Percentiles rank a stretch among this genome's conserved stretches.
phyloP scores from a whole-genome alignment of 2,329 filamentous ascomycete genomes.

The Trichoderma arundinaceum region DNA sequence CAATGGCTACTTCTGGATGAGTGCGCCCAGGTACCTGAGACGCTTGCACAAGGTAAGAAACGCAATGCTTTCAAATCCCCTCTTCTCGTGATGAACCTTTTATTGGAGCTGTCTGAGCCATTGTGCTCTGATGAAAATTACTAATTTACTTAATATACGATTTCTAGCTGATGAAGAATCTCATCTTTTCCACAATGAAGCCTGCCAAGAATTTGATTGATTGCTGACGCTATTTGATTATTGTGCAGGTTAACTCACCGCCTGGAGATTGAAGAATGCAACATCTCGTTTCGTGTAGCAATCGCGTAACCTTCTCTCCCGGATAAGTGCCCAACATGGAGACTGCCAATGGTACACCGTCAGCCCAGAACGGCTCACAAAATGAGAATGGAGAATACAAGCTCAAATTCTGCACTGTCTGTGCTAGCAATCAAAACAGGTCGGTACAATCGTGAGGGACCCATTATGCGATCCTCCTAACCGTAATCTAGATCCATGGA shows the following conservation, averaged over 20 bases:
- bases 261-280: constrained; percentile 37
- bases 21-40: neutral
- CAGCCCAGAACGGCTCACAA: constrained; percentile 52
- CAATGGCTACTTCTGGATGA: constrained; percentile 23
- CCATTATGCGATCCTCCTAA: constrained; percentile 18
- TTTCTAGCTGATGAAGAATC: constrained; percentile 44
- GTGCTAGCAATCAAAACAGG: constrained; percentile 97
- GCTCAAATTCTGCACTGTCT: constrained; percentile 97
- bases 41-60: constrained; percentile 35
- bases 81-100: constrained; percentile 53
- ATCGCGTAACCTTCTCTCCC: constrained; percentile 24
- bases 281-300: constrained; percentile 25
- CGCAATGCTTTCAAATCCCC: neutral
- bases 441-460: constrained; percentile 50
- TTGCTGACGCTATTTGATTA: constrained; percentile 29
- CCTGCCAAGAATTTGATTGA: neutral
- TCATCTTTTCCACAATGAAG: neutral
- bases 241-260: neutral
- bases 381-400: constrained; percentile 72
- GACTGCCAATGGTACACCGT: constrained; percentile 47
- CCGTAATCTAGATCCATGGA: constrained; percentile 70
- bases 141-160: constrained; percentile 61
- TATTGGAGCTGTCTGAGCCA: constrained; percentile 82
- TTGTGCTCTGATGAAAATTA: constrained; percentile 67
- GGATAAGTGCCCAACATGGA: constrained; percentile 47